phyloP scores from a whole-genome alignment of 2,329 filamentous ascomycete species.

The Aspergillus floridensis region DNA sequence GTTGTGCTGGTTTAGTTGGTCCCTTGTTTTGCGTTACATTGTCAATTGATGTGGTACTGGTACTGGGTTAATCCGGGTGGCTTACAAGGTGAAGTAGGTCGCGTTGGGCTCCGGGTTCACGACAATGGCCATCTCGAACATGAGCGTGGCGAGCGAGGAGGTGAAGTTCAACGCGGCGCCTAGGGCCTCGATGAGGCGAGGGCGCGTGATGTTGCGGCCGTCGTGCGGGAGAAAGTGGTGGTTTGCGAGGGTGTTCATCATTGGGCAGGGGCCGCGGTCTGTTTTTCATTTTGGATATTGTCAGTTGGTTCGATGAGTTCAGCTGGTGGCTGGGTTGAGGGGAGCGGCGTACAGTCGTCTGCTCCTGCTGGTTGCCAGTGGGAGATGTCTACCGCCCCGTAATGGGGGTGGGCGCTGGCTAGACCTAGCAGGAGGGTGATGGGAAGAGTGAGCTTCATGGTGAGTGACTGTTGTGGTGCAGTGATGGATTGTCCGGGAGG shows the following conservation, averaged over 20 bases:
- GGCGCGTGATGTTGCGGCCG: conserved; percentile 41
- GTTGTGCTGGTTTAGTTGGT: background rate
- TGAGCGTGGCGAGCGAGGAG: conserved; percentile 17
- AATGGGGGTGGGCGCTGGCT: too few relatives aligned
- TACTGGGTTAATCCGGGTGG: too few relatives aligned
- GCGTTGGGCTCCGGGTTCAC: conserved; percentile 21
- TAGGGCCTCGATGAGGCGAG: conserved; percentile 8
- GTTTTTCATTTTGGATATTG: background rate
- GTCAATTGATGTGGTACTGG: too few relatives aligned
- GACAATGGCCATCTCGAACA: conserved; percentile 22
- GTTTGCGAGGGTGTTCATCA: conserved; percentile 54
- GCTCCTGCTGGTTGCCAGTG: too few relatives aligned
- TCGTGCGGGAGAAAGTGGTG: conserved; percentile 50
- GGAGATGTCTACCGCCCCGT: too few relatives aligned
- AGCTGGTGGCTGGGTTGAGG: too few relatives aligned
- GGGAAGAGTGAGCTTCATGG: too few relatives aligned
- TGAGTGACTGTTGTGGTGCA: too few relatives aligned
- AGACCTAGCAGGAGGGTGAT: too few relatives aligned
- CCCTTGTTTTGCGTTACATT: background rate
- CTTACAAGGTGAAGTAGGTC: conserved; percentile 19
- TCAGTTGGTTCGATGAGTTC: background rate
- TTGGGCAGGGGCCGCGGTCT: conserved; percentile 46
- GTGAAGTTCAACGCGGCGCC: conserved; percentile 14
- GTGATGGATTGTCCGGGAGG: too few relatives aligned
- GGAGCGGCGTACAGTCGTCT: too few relatives aligned